Percentiles rank a stretch among this genome's conserved stretches.
Evolutionary conservation across 2,329 filamentous ascomycete genomes (phyloP).

Genomic region (Tolypocladium capitatum): DNA sequence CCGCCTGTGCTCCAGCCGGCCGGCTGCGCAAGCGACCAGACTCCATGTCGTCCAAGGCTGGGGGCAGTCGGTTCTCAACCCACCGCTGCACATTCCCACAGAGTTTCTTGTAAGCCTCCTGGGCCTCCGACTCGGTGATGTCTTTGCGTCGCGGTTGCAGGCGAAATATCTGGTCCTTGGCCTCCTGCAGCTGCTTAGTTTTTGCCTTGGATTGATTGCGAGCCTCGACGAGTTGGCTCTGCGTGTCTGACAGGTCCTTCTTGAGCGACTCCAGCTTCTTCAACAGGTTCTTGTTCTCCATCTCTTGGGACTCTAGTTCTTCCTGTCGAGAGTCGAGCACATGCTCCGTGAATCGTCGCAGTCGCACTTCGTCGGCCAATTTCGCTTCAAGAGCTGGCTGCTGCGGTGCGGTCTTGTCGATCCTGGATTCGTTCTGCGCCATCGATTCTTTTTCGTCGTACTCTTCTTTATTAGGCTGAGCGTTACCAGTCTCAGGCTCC

Average conservation of each 20-base stretch:
- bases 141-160: slow-evolving; percentile 20
- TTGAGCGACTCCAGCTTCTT: slow-evolving; percentile 16
- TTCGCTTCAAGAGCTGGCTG: slow-evolving; percentile 10
- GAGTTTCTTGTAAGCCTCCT: slow-evolving; percentile 18
- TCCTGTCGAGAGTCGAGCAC: slow-evolving; percentile 23
- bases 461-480: background rate
- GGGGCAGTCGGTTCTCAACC: slow-evolving; percentile 20
- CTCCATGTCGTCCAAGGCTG: slow-evolving; percentile 19
- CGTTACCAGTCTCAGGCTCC: slow-evolving; percentile 6
- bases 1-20: slow-evolving; percentile 12
- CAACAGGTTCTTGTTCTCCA: slow-evolving; percentile 13
- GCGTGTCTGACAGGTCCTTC: slow-evolving; percentile 15
- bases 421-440: slow-evolving; percentile 2
- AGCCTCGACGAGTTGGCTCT: slow-evolving; percentile 17
- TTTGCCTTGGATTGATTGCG: slow-evolving; percentile 13
- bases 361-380: slow-evolving; percentile 16
- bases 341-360: slow-evolving; percentile 22
- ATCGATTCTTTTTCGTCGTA: background rate
- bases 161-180: slow-evolving; percentile 18
- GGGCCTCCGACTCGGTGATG: slow-evolving; percentile 22
- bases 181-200: slow-evolving; percentile 15
- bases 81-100: slow-evolving; percentile 21
- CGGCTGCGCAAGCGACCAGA: slow-evolving; percentile 11
- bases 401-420: background rate
- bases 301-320: slow-evolving; percentile 19